A percentile compares a stretch with the other conserved stretches of the same genome.
These are phyloP conservation scores for Dactylellina sp. DNA, from an alignment of 2,329 filamentous ascomycete genomes.

Conservation along the genomic window DNA sequence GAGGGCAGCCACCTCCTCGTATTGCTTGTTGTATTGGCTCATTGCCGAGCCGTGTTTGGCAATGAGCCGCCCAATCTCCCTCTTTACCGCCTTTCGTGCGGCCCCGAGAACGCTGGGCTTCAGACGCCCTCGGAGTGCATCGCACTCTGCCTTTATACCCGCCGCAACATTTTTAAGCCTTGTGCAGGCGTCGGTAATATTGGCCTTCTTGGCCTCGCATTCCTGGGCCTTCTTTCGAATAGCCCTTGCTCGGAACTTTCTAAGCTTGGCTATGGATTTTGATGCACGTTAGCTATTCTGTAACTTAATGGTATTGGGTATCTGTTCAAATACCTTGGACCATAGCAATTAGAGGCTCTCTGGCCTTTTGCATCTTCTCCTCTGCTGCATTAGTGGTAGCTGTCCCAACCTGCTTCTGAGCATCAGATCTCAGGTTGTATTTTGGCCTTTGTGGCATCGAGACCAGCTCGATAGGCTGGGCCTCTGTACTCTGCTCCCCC, in stretches of 20 bases:
- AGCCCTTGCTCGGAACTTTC: neutral
- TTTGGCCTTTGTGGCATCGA: slow-evolving; percentile 19
- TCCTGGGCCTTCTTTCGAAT: neutral
- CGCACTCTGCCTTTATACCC: slow-evolving; percentile 11
- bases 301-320: neutral
- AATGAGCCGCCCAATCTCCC: neutral
- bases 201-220: slow-evolving; percentile 19
- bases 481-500: neutral
- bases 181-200: slow-evolving; percentile 2
- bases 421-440: slow-evolving; percentile 13
- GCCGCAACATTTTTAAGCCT: slow-evolving; percentile 1
- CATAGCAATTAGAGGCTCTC: neutral
- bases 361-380: slow-evolving; percentile 29
- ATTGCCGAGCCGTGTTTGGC: slow-evolving; percentile 12
- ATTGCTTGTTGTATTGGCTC: slow-evolving; percentile 6
- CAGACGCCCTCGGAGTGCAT: slow-evolving; percentile 12
- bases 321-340: slow-evolving; percentile 1
- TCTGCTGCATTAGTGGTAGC: neutral
- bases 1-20: slow-evolving; percentile 13
- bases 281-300: neutral
- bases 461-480: neutral
- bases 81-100: slow-evolving; percentile 11
- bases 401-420: neutral
- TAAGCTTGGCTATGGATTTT: slow-evolving; percentile 11
- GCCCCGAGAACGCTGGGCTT: neutral